These are phyloP conservation scores for Nicotiana obtusifolia DNA, from an alignment of 257 asterid genomes.

Conservation along the genomic window DNA sequence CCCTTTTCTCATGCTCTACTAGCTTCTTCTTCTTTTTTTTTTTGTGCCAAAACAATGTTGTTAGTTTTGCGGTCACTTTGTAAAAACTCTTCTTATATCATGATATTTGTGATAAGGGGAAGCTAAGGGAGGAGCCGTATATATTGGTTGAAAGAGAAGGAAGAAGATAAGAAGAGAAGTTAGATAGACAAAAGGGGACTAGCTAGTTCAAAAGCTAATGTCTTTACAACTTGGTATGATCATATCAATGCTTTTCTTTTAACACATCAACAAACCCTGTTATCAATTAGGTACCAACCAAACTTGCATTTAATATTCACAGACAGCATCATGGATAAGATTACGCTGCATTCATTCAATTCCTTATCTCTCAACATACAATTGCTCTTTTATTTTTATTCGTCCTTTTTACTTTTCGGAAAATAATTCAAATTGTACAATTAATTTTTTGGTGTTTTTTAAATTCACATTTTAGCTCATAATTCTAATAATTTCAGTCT, in stretches of 20 bases:
- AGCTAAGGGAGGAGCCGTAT: neutral
- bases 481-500: too few relatives aligned
- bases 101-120: neutral
- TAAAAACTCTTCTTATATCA: neutral
- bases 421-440: neutral
- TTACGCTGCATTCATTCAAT: neutral
- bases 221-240: conserved; percentile 32
- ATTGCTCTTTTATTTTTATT: too few relatives aligned
- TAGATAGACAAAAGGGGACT: neutral
- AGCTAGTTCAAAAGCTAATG: conserved; percentile 16
- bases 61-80: neutral
- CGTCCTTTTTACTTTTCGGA: too few relatives aligned
- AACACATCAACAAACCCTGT: neutral
- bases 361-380: neutral
- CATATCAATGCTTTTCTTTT: conserved; percentile 4
- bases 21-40: neutral
- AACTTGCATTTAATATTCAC: neutral
- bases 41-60: neutral
- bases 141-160: conserved; percentile 5
- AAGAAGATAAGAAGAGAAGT: neutral
- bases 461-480: neutral
- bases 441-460: too few relatives aligned
- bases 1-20: conserved; percentile 25
- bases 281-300: conserved; percentile 15
- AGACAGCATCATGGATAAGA: conserved; percentile 23